Evolutionary conservation across 345 rosid genomes (phyloP).

Genomic region (Clausena lansium): DNA sequence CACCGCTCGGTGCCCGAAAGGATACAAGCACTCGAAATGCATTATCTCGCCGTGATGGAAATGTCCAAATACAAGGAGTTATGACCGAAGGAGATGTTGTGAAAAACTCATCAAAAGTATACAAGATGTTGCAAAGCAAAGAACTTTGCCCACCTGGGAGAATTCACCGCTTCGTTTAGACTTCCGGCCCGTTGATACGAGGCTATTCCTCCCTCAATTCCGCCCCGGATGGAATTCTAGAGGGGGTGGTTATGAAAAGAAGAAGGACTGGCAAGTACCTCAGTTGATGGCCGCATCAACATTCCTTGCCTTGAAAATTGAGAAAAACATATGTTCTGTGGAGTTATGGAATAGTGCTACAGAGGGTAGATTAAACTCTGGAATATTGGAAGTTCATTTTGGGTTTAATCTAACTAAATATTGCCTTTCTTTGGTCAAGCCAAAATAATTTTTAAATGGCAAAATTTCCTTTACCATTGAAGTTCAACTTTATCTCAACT

Average conservation of each 20-base stretch:
- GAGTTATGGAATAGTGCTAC: no score
- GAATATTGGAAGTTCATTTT: no score
- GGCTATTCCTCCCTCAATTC: no score
- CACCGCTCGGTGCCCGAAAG: conserved; percentile 55
- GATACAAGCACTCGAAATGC: conserved; percentile 57
- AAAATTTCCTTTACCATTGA: no score
- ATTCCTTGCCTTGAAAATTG: neutral
- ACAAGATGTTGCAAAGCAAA: conserved; percentile 29
- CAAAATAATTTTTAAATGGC: no score
- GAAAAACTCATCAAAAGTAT: conserved; percentile 22
- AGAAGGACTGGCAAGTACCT: neutral
- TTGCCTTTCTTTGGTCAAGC: no score
- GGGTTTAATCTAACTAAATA: no score
- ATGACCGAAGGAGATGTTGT: conserved; percentile 32
- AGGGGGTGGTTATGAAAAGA: conserved; percentile 40
- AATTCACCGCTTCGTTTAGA: conserved; percentile 36
- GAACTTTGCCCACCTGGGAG: conserved; percentile 45
- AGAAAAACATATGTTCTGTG: no score
- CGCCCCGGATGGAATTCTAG: conserved; percentile 49
- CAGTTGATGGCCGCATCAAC: neutral
- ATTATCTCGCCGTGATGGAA: conserved; percentile 54
- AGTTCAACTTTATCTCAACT: no score
- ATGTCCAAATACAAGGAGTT: conserved; percentile 53
- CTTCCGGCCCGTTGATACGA: conserved; percentile 57
- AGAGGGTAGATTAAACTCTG: no score